A percentile compares a stretch with the other conserved stretches of the same genome.
These are phyloP conservation scores for Phytophthora macrochlamydospora DNA, from an alignment of 352 stramenopile species.

Conservation along the genomic window DNA sequence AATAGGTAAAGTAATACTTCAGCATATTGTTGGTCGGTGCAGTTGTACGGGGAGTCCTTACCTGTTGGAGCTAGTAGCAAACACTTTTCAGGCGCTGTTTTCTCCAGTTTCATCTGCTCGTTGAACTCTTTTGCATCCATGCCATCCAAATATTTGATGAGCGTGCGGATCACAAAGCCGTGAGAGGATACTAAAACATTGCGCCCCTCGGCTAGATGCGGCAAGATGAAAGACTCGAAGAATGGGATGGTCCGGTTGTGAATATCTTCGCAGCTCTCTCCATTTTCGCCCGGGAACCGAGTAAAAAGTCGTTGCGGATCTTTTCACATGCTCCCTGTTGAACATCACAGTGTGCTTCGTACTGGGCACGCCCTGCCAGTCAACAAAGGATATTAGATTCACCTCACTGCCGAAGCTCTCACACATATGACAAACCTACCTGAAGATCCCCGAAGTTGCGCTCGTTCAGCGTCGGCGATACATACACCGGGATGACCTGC, in stretches of 20 bases:
- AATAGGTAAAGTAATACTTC: not conserved
- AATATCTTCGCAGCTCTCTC: slow-evolving; percentile 84
- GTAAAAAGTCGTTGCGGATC: slow-evolving; percentile 83
- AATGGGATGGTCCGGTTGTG: slow-evolving; percentile 79
- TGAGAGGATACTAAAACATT: slow-evolving; percentile 85
- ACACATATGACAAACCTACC: slow-evolving; percentile 21
- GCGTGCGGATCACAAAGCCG: slow-evolving; percentile 84
- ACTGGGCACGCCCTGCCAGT: slow-evolving; percentile 66
- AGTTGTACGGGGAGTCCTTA: slow-evolving; percentile 16
- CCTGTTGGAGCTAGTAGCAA: slow-evolving; percentile 76
- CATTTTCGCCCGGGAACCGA: slow-evolving; percentile 80
- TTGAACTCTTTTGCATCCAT: slow-evolving; percentile 81
- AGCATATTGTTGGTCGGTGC: not conserved
- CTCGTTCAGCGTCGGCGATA: slow-evolving; percentile 80
- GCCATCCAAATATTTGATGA: slow-evolving; percentile 84
- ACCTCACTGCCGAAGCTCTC: not conserved
- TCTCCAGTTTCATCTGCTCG: slow-evolving; percentile 86
- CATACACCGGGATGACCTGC: slow-evolving; percentile 81
- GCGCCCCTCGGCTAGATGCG: slow-evolving; percentile 68
- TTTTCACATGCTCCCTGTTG: slow-evolving; percentile 76
- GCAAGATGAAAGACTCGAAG: slow-evolving; percentile 78
- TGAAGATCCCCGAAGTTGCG: slow-evolving; percentile 85
- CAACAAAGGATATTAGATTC: not conserved
- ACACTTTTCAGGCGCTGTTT: slow-evolving; percentile 75
- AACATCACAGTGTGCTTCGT: slow-evolving; percentile 76